Evolutionary conservation across 2,329 filamentous ascomycete genomes (phyloP).

Genomic region (Teratosphaeria nubilosa): DNA sequence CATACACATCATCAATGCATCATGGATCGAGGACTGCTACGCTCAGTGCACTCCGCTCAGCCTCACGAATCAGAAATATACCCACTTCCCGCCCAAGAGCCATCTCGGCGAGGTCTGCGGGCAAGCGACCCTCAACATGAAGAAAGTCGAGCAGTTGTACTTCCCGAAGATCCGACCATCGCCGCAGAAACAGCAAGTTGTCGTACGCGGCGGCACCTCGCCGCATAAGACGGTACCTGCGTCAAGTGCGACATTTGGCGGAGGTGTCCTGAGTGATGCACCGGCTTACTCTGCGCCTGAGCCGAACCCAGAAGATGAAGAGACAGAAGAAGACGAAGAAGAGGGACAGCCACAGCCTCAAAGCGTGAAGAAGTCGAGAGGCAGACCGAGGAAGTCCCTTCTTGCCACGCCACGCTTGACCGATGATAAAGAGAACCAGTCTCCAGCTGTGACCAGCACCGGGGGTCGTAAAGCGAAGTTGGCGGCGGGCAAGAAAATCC

Average conservation of each 20-base stretch:
- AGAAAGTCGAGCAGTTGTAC: slow-evolving; percentile 61
- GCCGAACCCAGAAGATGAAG: slow-evolving; percentile 11
- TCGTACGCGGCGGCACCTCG: neutral
- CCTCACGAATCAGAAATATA: slow-evolving; percentile 65
- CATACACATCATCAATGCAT: slow-evolving; percentile 79
- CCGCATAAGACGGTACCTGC: slow-evolving; percentile 9
- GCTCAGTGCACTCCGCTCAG: slow-evolving; percentile 71
- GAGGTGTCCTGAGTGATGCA: neutral
- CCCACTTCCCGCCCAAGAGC: slow-evolving; percentile 75
- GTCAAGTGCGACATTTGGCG: slow-evolving; percentile 6
- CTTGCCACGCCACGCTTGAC: slow-evolving; percentile 18
- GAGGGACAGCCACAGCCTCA: slow-evolving; percentile 3
- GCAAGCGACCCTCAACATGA: slow-evolving; percentile 70
- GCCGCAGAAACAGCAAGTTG: slow-evolving; percentile 12
- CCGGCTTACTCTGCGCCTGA: slow-evolving; percentile 1
- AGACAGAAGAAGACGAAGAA: slow-evolving; percentile 17
- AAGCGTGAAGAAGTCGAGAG: slow-evolving; percentile 9
- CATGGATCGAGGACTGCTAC: slow-evolving; percentile 97
- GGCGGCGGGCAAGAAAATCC: slow-evolving; percentile 66
- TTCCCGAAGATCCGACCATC: slow-evolving; percentile 29
- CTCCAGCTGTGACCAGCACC: slow-evolving; percentile 64
- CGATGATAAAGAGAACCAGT: slow-evolving; percentile 65
- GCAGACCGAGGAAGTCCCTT: slow-evolving; percentile 16
- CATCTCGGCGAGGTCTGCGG: slow-evolving; percentile 91
- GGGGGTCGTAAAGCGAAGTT: slow-evolving; percentile 76